Percentiles rank a stretch among this genome's conserved stretches.
phyloP scores from a whole-genome alignment of 2,329 filamentous ascomycete genomes.

The Didymellaceae sp. region DNA sequence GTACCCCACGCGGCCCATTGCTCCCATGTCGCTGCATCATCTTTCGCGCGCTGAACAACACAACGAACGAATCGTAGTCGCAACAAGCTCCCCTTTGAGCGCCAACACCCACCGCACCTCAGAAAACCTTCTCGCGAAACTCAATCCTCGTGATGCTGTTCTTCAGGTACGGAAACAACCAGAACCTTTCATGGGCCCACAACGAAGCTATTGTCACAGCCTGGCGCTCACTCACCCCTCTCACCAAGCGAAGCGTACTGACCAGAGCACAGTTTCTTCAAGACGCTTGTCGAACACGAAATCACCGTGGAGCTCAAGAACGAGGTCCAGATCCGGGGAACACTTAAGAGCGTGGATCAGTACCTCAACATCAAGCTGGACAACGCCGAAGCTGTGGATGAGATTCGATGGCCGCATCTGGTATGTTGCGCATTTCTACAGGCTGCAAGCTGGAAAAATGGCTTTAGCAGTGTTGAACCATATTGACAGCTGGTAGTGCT shows the following conservation, averaged over 20 bases:
- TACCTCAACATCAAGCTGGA: constrained; percentile 99
- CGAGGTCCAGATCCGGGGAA: constrained; percentile 95
- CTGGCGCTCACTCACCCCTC: not conserved
- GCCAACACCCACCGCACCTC: not conserved
- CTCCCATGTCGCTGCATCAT: constrained; percentile 14
- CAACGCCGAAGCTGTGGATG: constrained; percentile 89
- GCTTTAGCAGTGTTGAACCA: not conserved
- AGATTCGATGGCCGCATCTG: constrained; percentile 93
- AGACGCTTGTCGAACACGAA: constrained; percentile 95
- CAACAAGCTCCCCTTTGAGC: not conserved
- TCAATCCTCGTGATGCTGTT: constrained; percentile 54
- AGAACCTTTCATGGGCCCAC: not conserved
- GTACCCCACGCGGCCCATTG: constrained; percentile 28
- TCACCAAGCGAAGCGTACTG: not conserved
- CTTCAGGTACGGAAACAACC: constrained; percentile 54
- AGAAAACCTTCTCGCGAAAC: no score
- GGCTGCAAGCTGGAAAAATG: no score
- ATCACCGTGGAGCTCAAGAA: constrained; percentile 99
- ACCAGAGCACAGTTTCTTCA: constrained; percentile 74
- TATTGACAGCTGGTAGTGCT: constrained; percentile 57
- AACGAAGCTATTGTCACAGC: not conserved
- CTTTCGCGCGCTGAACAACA: constrained; percentile 11
- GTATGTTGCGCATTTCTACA: constrained; percentile 55
- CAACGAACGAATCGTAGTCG: not conserved
- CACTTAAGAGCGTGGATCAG: constrained; percentile 95